Conservation (phyloP, 805 yeast genomes). For the Pichia phayaonensis region DNA sequence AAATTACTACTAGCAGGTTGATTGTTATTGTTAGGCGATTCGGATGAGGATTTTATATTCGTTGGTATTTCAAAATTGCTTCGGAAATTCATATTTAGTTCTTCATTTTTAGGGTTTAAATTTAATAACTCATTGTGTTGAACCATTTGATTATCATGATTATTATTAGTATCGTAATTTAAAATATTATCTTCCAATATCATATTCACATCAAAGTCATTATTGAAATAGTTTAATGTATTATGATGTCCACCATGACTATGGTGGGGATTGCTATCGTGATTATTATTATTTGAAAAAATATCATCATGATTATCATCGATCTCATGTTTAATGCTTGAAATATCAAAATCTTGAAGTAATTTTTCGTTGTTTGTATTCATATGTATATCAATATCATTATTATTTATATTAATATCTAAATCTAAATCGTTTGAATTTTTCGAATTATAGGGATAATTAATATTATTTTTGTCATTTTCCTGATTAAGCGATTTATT, state of each 20-base stretch:
- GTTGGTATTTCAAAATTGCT: not conserved
- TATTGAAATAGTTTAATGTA: conserved; percentile 11
- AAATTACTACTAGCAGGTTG: not conserved
- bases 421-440: conserved; percentile 8
- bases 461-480: not conserved
- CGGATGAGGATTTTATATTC: not conserved
- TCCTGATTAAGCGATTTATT: not conserved
- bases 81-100: not conserved
- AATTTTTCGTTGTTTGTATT: not conserved
- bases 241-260: not conserved
- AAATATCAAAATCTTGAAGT: not conserved
- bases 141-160: not conserved
- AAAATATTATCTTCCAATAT: not conserved
- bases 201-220: conserved; percentile 1
- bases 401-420: conserved; percentile 13
- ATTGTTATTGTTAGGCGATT: not conserved
- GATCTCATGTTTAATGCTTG: not conserved
- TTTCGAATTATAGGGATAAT: not conserved
- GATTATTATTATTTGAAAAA: not conserved
- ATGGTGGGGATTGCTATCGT: not conserved
- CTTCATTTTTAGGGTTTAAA: not conserved
- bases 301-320: not conserved
- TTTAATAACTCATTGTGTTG: not conserved
- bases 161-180: not conserved
- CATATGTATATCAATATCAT: not conserved